These are phyloP conservation scores for Aspergillus pseudoterreus DNA, from an alignment of 2,329 filamentous ascomycete species.

Conservation along the genomic window DNA sequence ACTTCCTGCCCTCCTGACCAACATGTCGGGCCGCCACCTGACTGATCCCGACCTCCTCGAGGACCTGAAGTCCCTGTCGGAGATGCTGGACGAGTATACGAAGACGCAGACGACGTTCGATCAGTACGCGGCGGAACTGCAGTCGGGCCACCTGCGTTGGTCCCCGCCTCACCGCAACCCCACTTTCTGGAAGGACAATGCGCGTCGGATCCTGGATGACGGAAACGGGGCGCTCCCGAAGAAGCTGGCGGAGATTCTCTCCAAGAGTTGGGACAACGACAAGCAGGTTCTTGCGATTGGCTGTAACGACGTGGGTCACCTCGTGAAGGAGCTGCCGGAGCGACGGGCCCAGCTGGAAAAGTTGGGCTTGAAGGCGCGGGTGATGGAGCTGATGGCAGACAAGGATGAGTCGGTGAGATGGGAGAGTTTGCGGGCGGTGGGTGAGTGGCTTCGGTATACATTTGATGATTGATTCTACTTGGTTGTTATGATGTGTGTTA, in stretches of 20 bases:
- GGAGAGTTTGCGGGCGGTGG: conserved; percentile 85
- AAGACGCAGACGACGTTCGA: conserved; percentile 65
- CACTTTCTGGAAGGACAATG: conserved; percentile 89
- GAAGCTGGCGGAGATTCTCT: conserved; percentile 81
- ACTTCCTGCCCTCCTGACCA: conserved; percentile 62
- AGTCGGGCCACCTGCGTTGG: conserved; percentile 85
- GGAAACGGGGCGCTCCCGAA: conserved; percentile 74
- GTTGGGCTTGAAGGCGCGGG: conserved; percentile 75
- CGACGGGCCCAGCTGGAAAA: conserved; percentile 76
- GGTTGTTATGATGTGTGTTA: not conserved
- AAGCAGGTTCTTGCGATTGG: conserved; percentile 84
- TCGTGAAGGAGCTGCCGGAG: conserved; percentile 88
- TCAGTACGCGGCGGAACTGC: conserved; percentile 74
- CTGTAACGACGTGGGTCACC: conserved; percentile 83
- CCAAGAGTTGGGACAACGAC: conserved; percentile 78
- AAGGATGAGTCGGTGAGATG: conserved; percentile 83
- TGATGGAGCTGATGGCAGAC: conserved; percentile 93
- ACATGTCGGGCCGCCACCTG: conserved; percentile 52
- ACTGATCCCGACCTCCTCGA: conserved; percentile 49
- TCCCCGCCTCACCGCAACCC: conserved; percentile 84
- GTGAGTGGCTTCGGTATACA: conserved; percentile 71
- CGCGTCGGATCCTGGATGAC: conserved; percentile 78
- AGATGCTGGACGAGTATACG: conserved; percentile 81
- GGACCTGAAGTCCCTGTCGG: conserved; percentile 47
- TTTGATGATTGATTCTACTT: conserved; percentile 48